Evolutionary conservation across 345 rosid species (phyloP).

Genomic region (Citropsis articulata): DNA sequence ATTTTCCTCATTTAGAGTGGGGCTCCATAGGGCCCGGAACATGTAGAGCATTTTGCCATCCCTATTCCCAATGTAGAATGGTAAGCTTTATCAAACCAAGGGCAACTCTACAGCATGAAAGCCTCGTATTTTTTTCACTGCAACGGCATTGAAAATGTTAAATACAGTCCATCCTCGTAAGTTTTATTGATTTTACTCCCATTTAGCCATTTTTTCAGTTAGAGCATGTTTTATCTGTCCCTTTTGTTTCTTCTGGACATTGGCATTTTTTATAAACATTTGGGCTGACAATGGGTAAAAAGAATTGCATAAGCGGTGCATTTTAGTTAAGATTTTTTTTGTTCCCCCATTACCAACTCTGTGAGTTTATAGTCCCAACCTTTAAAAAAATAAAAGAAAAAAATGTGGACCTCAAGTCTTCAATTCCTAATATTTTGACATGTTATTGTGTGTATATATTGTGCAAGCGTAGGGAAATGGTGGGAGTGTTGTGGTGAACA

Average conservation of each 20-base stretch:
- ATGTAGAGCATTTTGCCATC: too few species aligned
- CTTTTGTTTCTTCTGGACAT: too few species aligned
- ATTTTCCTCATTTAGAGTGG: too few species aligned
- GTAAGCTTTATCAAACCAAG: neutral
- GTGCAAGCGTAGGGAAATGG: slow-evolving; percentile 10
- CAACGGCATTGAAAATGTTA: neutral
- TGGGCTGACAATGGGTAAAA: too few species aligned
- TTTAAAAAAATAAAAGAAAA: too few species aligned
- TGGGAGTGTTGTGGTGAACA: slow-evolving; percentile 9
- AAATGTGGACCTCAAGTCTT: neutral
- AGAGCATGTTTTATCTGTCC: too few species aligned
- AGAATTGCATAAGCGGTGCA: too few species aligned
- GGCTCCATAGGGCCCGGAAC: too few species aligned
- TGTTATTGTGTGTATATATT: neutral
- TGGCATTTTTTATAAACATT: too few species aligned
- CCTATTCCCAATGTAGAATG: neutral
- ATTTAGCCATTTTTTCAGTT: neutral
- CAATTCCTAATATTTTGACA: neutral
- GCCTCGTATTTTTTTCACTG: neutral
- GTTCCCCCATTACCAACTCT: too few species aligned
- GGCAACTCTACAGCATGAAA: slow-evolving; percentile 1
- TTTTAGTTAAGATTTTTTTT: too few species aligned
- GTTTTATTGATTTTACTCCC: neutral
- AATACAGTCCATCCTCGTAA: neutral
- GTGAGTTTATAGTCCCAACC: too few species aligned